Base-by-base conservation (phyloP, 305 asterid genomes). In the Solanum hybrid region DNA sequence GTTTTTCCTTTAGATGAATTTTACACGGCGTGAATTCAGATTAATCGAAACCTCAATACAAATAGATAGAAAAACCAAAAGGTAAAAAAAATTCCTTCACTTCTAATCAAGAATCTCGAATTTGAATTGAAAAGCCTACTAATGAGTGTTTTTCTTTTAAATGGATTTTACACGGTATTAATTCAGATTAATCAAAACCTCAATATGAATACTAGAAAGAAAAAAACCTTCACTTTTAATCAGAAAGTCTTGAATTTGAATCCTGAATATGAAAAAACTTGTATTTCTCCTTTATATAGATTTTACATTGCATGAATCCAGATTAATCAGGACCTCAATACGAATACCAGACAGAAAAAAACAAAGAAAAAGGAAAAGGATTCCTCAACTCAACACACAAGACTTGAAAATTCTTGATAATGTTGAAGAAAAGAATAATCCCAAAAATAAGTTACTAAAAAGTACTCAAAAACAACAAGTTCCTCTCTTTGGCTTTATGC, bases 361-460 rank as follows among this genome's bases (percentile, higher is more conserved):
- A 1, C 76, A 73, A 29, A 27, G 9, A 3, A 14, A 29, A 12
- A 4, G 17, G 32, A 15, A 77, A 32, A 32, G 31, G 84, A 36
- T 79, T 79, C 95, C 94, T 91, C 92, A 90, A 82, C 93, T 90
- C 93, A 91, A 87, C 87, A 89, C 87, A 92, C 93, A 95, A 96
- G 97, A 86, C 79, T 93, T 26, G 83, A 79, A 92, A 90, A 93
- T 94, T 91, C 94, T 90, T 91, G 94, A 87, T 78, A 80, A 87
- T 88, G 89, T 89, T 92, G 90, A 97, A 94, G 98, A 93, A 94
- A 97, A 97, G 99, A 89, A 97, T 93, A 93, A 91, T 89, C 87
- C 90, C 45, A 26, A 33, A 57, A 86, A 90, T 72, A 87, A 88
- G 87, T 76, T 15, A 91, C 79, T 81, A 22, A 68, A 89, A 89